These are phyloP conservation scores for Cyphellophora attinorum DNA, from an alignment of 2,329 filamentous ascomycete genomes.

Conservation along the genomic window DNA sequence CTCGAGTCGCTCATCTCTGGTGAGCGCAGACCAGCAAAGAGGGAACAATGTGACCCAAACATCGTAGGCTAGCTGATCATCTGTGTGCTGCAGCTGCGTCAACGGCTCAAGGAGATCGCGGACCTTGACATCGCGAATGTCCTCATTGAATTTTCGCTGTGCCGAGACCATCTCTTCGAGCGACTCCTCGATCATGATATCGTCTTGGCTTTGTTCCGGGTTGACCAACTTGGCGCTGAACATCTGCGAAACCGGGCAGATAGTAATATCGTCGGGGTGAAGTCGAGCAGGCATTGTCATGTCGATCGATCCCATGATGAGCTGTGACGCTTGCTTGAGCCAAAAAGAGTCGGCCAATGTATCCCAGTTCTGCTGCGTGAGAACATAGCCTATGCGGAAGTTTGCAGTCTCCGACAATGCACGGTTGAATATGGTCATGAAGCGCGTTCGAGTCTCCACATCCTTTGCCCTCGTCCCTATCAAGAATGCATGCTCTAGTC, in stretches of 20 bases:
- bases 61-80: constrained; percentile 70
- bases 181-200: constrained; percentile 69
- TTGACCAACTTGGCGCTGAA: constrained; percentile 55
- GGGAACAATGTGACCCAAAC: constrained; percentile 90
- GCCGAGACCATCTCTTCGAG: constrained; percentile 69
- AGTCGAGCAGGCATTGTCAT: constrained; percentile 70
- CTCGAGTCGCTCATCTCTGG: constrained; percentile 79
- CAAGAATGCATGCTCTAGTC: constrained; percentile 96
- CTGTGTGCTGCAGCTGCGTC: constrained; percentile 82
- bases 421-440: constrained; percentile 92
- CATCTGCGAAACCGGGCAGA: constrained; percentile 63
- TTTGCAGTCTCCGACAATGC: constrained; percentile 88
- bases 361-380: constrained; percentile 94
- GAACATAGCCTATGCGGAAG: constrained; percentile 77
- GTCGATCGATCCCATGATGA: constrained; percentile 85
- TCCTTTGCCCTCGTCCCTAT: constrained; percentile 89
- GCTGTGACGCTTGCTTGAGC: constrained; percentile 87
- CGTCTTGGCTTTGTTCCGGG: constrained; percentile 54
- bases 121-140: constrained; percentile 76
- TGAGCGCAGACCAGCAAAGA: constrained; percentile 82
- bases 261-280: constrained; percentile 73
- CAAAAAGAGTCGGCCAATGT: constrained; percentile 91
- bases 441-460: constrained; percentile 92
- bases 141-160: constrained; percentile 73
- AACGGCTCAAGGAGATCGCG: constrained; percentile 85